These are phyloP conservation scores for Echria macrotheca DNA, from an alignment of 495 filamentous ascomycete genomes.

Conservation along the genomic window DNA sequence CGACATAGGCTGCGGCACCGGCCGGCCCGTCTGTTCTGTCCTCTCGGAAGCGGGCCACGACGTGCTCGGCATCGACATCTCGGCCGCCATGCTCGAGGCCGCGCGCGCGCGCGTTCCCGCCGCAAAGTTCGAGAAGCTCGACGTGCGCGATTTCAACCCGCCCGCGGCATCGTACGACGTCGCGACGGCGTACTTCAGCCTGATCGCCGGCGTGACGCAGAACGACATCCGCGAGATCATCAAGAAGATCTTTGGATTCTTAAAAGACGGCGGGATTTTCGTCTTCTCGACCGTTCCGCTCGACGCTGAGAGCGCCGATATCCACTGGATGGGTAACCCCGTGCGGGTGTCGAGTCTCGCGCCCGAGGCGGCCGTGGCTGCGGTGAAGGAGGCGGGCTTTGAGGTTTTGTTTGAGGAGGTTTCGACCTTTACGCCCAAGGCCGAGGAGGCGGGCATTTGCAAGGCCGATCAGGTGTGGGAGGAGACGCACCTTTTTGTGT, in stretches of 20 bases:
- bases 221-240: slow-evolving; percentile 9
- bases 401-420: slow-evolving; percentile 8
- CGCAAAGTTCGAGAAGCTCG: slow-evolving; percentile 25
- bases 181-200: slow-evolving; percentile 16
- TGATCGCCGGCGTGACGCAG: slow-evolving; percentile 17
- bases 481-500: slow-evolving; percentile 21
- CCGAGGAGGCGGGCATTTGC: slow-evolving; percentile 17
- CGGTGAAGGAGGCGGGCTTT: slow-evolving; percentile 13
- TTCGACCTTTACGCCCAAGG: slow-evolving; percentile 12
- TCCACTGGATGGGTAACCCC: slow-evolving; percentile 17
- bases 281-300: slow-evolving; percentile 16
- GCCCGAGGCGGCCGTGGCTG: slow-evolving; percentile 3
- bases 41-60: slow-evolving; percentile 28
- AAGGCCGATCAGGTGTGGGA: slow-evolving; percentile 17
- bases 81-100: slow-evolving; percentile 28
- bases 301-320: slow-evolving; percentile 8
- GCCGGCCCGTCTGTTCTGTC: slow-evolving; percentile 29
- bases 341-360: slow-evolving; percentile 13
- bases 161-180: slow-evolving; percentile 8
- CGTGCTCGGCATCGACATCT: slow-evolving; percentile 35
- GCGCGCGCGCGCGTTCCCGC: slow-evolving; percentile 26
- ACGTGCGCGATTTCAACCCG: slow-evolving; percentile 27
- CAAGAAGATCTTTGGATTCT: neutral
- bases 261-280: slow-evolving; percentile 17
- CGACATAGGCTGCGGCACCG: slow-evolving; percentile 39